A percentile compares a stretch with the other conserved stretches of the same genome.
phyloP scores from a whole-genome alignment of 805 yeast species.

The Starmerella bombi region DNA sequence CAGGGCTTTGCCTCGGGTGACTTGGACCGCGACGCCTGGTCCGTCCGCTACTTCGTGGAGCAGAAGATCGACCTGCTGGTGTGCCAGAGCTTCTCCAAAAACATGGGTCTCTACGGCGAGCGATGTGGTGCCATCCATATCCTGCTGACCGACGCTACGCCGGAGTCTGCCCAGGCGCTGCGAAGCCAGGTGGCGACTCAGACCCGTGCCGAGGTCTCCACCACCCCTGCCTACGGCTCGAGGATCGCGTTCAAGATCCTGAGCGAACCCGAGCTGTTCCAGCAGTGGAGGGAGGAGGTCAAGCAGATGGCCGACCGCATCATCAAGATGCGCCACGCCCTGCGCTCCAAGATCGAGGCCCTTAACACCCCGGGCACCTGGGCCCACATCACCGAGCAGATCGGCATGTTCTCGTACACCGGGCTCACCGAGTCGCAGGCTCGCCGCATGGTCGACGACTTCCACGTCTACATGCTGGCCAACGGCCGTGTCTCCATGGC shows the following conservation, averaged over 20 bases:
- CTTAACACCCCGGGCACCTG: conserved; percentile 79
- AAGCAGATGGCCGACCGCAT: conserved; percentile 80
- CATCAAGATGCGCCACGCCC: conserved; percentile 55
- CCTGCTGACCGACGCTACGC: conserved; percentile 33
- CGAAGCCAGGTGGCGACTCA: conserved; percentile 61
- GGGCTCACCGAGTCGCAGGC: conserved; percentile 73
- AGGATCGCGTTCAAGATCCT: conserved; percentile 71
- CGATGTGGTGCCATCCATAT: conserved; percentile 79
- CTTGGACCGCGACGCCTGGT: conserved; percentile 55
- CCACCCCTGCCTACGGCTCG: conserved; percentile 93
- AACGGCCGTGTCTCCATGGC: conserved; percentile 89
- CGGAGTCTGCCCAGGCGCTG: conserved; percentile 39
- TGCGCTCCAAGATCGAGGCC: conserved; percentile 46
- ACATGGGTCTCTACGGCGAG: conserved; percentile 92
- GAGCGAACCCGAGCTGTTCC: conserved; percentile 48
- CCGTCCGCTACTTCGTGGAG: conserved; percentile 35
- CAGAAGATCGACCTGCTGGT: conserved; percentile 35
- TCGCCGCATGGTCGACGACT: conserved; percentile 54
- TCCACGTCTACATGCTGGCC: conserved; percentile 68
- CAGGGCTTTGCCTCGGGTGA: conserved; percentile 90
- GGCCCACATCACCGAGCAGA: conserved; percentile 81
- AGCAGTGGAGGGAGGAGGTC: conserved; percentile 76
- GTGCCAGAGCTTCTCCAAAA: conserved; percentile 89
- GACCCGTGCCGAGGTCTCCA: conserved; percentile 75
- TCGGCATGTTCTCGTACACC: conserved; percentile 95